These are phyloP conservation scores for Backusella liffmaniae DNA, from an alignment of 192 early-diverging fungal genomes.

Conservation along the genomic window DNA sequence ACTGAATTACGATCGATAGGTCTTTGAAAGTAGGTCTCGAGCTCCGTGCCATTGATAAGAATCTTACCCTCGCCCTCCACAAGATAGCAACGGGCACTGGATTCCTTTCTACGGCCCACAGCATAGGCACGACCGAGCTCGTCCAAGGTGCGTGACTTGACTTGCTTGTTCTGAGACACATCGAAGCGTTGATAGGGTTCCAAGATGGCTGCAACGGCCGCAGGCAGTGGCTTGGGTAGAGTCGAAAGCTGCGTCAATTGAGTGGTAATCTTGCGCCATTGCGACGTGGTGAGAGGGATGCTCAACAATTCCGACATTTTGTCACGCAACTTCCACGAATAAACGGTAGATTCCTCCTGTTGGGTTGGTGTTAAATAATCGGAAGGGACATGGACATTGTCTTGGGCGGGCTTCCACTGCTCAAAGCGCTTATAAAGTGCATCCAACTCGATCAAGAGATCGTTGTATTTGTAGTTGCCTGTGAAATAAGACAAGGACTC, in stretches of 20 bases:
- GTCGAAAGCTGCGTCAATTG: slow-evolving; percentile 47
- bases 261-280: slow-evolving; percentile 50
- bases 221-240: slow-evolving; percentile 34
- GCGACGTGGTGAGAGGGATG: slow-evolving; percentile 50
- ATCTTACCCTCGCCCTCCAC: slow-evolving; percentile 68
- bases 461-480: slow-evolving; percentile 76
- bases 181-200: slow-evolving; percentile 33
- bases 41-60: slow-evolving; percentile 75
- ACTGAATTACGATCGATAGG: slow-evolving; percentile 64
- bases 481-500: slow-evolving; percentile 85
- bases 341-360: neutral
- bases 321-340: slow-evolving; percentile 39
- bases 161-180: slow-evolving; percentile 31
- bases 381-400: neutral
- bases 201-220: slow-evolving; percentile 36
- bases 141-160: slow-evolving; percentile 54
- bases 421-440: slow-evolving; percentile 44
- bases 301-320: slow-evolving; percentile 45
- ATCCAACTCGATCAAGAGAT: slow-evolving; percentile 69
- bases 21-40: slow-evolving; percentile 75
- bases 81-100: slow-evolving; percentile 72
- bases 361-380: neutral
- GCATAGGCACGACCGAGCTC: slow-evolving; percentile 72
- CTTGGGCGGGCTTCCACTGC: slow-evolving; percentile 12
- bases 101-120: slow-evolving; percentile 78